Evolutionary conservation across 805 yeast species (phyloP).

Genomic region (Zygoascus tannicola): DNA sequence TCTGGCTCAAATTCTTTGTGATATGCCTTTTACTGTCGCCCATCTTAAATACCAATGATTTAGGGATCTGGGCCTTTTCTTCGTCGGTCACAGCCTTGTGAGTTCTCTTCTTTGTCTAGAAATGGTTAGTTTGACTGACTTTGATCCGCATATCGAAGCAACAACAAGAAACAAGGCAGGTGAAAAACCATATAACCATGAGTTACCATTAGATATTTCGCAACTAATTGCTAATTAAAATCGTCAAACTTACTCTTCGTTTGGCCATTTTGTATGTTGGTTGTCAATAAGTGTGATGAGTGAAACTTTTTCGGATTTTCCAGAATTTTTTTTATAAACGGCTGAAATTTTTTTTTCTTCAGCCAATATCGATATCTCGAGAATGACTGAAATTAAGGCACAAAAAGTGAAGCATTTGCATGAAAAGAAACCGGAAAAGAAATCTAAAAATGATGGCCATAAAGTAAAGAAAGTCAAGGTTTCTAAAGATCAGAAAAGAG

Average conservation of each 20-base stretch:
- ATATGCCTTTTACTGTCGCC: constrained; percentile 55
- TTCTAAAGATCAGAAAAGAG: not conserved
- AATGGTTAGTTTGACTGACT: constrained; percentile 13
- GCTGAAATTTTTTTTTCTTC: not conserved
- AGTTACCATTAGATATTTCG: too few relatives aligned
- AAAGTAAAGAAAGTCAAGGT: not conserved
- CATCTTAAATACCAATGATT: constrained; percentile 87
- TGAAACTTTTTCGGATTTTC: not conserved
- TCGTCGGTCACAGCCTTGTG: constrained; percentile 60
- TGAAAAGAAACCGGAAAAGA: not conserved
- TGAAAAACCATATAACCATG: constrained; percentile 17
- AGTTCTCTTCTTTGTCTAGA: constrained; percentile 70
- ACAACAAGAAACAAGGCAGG: too few relatives aligned
- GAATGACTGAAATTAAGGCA: too few relatives aligned
- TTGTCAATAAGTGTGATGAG: not conserved
- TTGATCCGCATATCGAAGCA: too few relatives aligned
- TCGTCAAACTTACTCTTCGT: constrained; percentile 36
- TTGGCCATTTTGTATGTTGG: constrained; percentile 36
- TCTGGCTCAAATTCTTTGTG: constrained; percentile 73
- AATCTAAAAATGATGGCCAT: not conserved
- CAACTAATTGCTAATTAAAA: not conserved
- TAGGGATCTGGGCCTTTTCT: constrained; percentile 65
- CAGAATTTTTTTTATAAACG: not conserved
- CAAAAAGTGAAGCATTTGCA: not conserved
- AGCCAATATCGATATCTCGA: not conserved